Conservation (phyloP, 2,329 filamentous ascomycete species). For the Cadophora malorum region DNA sequence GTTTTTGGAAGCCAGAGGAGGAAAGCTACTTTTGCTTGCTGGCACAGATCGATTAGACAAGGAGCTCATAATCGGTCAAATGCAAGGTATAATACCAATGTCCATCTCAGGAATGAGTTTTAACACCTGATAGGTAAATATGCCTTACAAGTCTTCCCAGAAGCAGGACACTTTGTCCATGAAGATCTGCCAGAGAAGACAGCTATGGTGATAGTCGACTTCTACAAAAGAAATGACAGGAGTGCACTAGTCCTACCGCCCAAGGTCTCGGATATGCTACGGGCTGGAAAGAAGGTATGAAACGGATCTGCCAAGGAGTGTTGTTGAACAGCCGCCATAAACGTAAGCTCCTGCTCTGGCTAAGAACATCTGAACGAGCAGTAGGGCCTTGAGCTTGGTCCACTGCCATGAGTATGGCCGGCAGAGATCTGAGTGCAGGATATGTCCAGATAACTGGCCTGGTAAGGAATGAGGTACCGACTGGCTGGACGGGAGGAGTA, state of each 20-base stretch:
- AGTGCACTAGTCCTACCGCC: conserved; percentile 85
- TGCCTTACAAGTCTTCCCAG: conserved; percentile 90
- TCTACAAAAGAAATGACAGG: conserved; percentile 89
- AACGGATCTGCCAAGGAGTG: background rate
- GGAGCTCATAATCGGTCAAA: conserved; percentile 93
- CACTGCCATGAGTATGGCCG: background rate
- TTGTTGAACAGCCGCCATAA: no score
- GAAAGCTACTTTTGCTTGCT: conserved; percentile 84
- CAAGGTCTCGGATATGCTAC: conserved; percentile 81
- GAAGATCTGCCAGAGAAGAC: conserved; percentile 94
- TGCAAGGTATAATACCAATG: conserved; percentile 74
- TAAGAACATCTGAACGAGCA: no score
- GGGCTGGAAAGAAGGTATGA: conserved; percentile 64
- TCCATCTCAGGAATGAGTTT: background rate
- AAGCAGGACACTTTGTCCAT: conserved; percentile 95
- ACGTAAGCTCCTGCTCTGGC: no score
- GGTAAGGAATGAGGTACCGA: background rate
- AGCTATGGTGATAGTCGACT: conserved; percentile 84
- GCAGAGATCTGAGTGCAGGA: background rate
- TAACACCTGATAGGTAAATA: conserved; percentile 73
- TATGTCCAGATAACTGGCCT: background rate
- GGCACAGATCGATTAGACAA: conserved; percentile 91
- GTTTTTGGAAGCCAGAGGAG: conserved; percentile 81
- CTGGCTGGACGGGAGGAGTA: background rate
- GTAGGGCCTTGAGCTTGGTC: no score